These are phyloP conservation scores for Dicorynia guianensis DNA, from an alignment of 306 rosid species.

Conservation along the genomic window DNA sequence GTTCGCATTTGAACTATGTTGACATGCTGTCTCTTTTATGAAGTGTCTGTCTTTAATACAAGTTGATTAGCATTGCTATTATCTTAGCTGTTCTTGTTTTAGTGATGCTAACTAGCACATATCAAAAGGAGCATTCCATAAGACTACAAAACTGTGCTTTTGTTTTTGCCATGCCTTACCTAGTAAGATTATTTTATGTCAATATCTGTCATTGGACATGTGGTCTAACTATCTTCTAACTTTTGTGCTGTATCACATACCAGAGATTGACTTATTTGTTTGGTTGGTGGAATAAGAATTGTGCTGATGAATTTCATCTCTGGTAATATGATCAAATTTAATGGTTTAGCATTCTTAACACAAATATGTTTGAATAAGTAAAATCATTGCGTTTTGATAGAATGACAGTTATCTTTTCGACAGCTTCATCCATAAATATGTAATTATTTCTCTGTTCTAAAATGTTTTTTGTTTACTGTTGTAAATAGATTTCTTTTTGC, in stretches of 20 bases:
- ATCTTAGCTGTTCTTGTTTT: neutral
- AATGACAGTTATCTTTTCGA: neutral
- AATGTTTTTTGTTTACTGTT: neutral
- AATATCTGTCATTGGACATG: neutral
- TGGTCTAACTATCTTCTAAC: neutral
- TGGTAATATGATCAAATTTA: neutral
- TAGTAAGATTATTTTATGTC: neutral
- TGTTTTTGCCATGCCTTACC: neutral
- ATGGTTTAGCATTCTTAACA: neutral
- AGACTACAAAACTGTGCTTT: neutral
- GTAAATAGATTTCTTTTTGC: neutral
- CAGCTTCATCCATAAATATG: neutral
- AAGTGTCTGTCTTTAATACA: neutral
- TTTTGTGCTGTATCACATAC: neutral
- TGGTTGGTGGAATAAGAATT: neutral
- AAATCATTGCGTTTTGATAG: neutral
- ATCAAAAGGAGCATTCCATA: neutral
- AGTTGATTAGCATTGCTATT: neutral
- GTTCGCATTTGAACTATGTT: neutral
- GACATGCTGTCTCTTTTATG: constrained; percentile 9
- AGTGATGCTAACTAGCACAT: neutral
- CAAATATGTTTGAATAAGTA: neutral
- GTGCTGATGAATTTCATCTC: neutral
- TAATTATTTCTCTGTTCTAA: neutral
- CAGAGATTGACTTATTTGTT: neutral